These are phyloP conservation scores for Plectranthus barbatus DNA, from an alignment of 257 asterid genomes.

Conservation along the genomic window DNA sequence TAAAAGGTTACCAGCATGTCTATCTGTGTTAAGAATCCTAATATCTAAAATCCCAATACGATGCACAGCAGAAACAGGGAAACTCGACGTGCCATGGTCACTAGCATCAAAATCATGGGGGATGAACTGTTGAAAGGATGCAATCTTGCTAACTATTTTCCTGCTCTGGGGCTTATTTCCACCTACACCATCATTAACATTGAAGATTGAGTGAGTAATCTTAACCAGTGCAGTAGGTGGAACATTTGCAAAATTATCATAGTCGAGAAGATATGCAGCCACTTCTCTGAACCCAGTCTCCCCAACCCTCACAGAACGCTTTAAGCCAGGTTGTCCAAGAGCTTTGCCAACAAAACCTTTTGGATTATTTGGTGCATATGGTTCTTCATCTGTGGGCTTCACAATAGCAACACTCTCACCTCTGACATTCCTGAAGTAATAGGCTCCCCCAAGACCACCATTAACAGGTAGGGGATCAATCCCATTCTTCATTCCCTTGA, in stretches of 20 bases:
- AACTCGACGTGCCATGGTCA: constrained; percentile 91
- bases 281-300: constrained; percentile 97
- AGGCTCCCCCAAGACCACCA: constrained; percentile 94
- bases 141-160: constrained; percentile 84
- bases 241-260: constrained; percentile 80
- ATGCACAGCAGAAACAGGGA: constrained; percentile 88
- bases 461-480: constrained; percentile 75
- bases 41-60: constrained; percentile 89
- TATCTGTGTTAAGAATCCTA: constrained; percentile 91
- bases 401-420: constrained; percentile 95
- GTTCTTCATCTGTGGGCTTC: constrained; percentile 98
- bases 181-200: constrained; percentile 74
- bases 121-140: constrained; percentile 81
- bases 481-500: constrained; percentile 66
- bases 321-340: constrained; percentile 90
- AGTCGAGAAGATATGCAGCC: constrained; percentile 94
- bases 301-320: constrained; percentile 81
- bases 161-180: constrained; percentile 54
- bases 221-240: constrained; percentile 93
- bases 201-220: constrained; percentile 82
- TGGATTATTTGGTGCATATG: constrained; percentile 93
- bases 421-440: constrained; percentile 66
- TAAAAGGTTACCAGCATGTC: constrained; percentile 91
- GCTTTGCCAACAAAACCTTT: constrained; percentile 93
- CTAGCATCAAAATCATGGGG: constrained; percentile 95